Evolutionary conservation across 176 grass and related monocot species (phyloP).

Genomic region (Musa schizocarpa): DNA sequence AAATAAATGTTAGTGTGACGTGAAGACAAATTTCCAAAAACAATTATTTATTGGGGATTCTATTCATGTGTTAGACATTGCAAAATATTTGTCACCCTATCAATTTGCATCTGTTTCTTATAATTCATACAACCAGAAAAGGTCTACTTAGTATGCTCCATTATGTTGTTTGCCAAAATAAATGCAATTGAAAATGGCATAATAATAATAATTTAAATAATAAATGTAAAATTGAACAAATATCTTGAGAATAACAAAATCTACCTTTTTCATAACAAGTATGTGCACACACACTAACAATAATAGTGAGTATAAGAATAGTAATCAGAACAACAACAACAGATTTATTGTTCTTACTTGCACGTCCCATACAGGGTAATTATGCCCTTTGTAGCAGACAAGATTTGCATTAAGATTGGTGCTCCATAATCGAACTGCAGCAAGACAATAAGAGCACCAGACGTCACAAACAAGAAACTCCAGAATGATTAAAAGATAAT

Average conservation of each 20-base stretch:
- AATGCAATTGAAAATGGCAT: too few species aligned
- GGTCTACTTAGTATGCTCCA: not conserved
- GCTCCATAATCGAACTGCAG: slow-evolving; percentile 90
- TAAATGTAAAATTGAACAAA: not conserved
- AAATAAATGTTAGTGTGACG: not conserved
- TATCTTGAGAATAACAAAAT: not conserved
- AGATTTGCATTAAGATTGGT: slow-evolving; percentile 88
- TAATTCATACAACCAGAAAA: not conserved
- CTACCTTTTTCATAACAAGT: not conserved
- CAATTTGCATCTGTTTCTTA: not conserved
- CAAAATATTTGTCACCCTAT: not conserved
- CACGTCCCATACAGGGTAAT: slow-evolving; percentile 94
- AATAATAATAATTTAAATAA: too few species aligned
- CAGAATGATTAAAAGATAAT: slow-evolving; percentile 17
- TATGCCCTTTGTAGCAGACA: slow-evolving; percentile 96
- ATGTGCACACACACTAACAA: not conserved
- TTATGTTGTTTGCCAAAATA: not conserved
- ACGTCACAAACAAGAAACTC: slow-evolving; percentile 9
- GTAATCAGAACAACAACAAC: not conserved
- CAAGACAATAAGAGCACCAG: slow-evolving; percentile 6
- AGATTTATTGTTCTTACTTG: slow-evolving; percentile 49
- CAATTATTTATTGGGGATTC: not conserved
- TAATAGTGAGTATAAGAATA: not conserved
- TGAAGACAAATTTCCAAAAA: not conserved
- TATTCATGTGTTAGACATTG: not conserved